Evolutionary conservation across 768 basidiomycete species (phyloP), one percentile per base, ranked within the genome.

Genomic region (Tulasnella sp.): DNA sequence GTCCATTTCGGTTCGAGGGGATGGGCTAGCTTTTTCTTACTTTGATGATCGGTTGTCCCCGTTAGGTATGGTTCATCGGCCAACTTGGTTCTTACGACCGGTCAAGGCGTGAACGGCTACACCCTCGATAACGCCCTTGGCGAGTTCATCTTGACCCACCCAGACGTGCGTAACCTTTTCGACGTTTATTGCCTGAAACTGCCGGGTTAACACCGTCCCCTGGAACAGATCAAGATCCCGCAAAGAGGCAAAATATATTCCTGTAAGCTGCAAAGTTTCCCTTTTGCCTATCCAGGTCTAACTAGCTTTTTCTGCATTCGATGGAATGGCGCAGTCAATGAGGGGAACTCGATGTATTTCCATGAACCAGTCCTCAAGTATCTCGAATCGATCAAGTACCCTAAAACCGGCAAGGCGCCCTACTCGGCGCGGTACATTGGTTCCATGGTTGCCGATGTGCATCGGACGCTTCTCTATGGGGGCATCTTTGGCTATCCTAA

Each of bases 401-500:
- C 97, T 1, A 82, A 88, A 67, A 83, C 88, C 70, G 90, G 89
- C 40, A 95, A 85, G 81, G 85, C 89, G 34, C 96, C 97, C 12
- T 97, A 97, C 82, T 94, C 92, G 78, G 91, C 93, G 79, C 89
- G 95, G 78, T 91, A 99, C 84, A 97, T 99, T 82, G 97, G 97
- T 36, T 96, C 94, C 78, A 99, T 99, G 97, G 97, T 99, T 42
- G 96, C 97, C 72, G 97, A 99, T 83, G 97, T 98, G 34, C 96
- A 97, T 84, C 88, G 97, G 80, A 99, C 97, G 7, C 85, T 99
- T 39, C 86, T 99, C 3, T 99, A 99, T 81, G 97, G 97, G 31
- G 97, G 97, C 58, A 99, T 99, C 81, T 99, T 99, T 80, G 97
- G 96, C 11, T 99, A 99, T 83, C 97, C 97, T 9, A 91, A 91